Conservation (phyloP, 2,329 filamentous ascomycete genomes). For the Aspergillus sp. region DNA sequence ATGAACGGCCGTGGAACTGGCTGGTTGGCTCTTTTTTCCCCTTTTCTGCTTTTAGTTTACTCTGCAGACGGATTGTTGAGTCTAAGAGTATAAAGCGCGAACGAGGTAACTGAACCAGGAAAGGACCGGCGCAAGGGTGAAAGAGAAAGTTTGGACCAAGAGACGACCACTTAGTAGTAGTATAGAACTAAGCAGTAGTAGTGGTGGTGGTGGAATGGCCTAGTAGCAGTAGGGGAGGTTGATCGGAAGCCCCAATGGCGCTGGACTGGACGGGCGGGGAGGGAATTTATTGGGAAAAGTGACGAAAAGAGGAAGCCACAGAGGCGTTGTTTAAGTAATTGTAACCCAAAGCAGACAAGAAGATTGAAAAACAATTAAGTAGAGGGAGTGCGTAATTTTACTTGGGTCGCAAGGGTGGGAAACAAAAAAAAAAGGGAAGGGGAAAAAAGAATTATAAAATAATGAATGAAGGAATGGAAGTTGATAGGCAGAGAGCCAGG, state of each 20-base stretch:
- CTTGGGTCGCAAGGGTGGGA: conserved; percentile 8
- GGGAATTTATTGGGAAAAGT: conserved; percentile 11
- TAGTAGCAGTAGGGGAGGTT: background rate
- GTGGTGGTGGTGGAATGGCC: background rate
- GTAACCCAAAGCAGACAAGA: conserved; percentile 1
- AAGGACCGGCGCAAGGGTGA: conserved; percentile 12
- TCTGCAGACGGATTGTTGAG: background rate
- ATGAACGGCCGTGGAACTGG: conserved; percentile 5
- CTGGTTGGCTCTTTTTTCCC: background rate
- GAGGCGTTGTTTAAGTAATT: background rate
- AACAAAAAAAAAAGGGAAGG: conserved; percentile 4
- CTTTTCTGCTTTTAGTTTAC: conserved; percentile 5
- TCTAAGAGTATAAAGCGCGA: conserved; percentile 13
- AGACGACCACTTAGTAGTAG: background rate
- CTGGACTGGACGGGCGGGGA: conserved; percentile 5
- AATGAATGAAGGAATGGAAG: conserved; percentile 21
- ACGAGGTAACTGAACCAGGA: conserved; percentile 8
- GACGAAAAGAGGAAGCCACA: conserved; percentile 1
- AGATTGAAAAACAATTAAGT: conserved; percentile 11
- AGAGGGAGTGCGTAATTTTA: conserved; percentile 15
- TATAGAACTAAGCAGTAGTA: conserved; percentile 1
- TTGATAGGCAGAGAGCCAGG: conserved; percentile 27
- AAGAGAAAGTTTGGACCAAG: conserved; percentile 10
- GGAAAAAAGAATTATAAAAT: conserved; percentile 22
- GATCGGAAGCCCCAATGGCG: conserved; percentile 14